Base-by-base conservation (phyloP, 208 protist genomes). In the Trypanosoma cruzi region DNA sequence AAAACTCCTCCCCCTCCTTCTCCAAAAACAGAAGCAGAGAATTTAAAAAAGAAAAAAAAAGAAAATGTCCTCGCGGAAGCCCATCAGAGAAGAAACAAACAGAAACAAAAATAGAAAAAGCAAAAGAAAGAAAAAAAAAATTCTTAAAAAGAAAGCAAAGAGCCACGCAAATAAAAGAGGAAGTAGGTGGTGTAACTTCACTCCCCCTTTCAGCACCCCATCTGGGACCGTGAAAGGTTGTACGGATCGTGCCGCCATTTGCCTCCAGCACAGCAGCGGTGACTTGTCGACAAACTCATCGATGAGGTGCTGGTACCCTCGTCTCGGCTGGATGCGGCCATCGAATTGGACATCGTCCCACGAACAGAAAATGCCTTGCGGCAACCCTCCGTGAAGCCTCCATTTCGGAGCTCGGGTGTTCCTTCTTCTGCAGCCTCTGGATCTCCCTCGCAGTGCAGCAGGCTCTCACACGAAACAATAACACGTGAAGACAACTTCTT, bases 51-150 rank as follows among this genome's bases (percentile, higher is more conserved):
- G n/a, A n/a, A n/a, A n/a, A n/a, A n/a, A n/a, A n/a, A n/a, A n/a
- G n/a, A n/a, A 63, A 53, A 62, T 61, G 59, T 75, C 24, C 42
- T 55, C 36, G 20, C 26, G n/a, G n/a, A n/a, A n/a, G n/a, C 31
- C 18, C 36, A 5, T 31, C 40, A 29, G n/a, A 36, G n/a, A 74
- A 58, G 29, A 54, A 46, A 42, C 11, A 36, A 58, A 59, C 46
- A 75, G 8, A 75, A 32, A 60, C 53, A 37, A 52, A 22, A 49
- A 54, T 36, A 66, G 14, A 54, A 16, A 46, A 68, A 68, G 3
- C 24, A 75, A 26, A 63, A 56, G 53, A 59, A 69, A 65, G 48
- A 34, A 57, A 64, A 73, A 69, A 29, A 75, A 57, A 69, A 0
- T 22, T 13, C n/a, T 24, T 54, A 69, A 63, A 76, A 62, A 71